Evolutionary conservation across 345 rosid species (phyloP).

Genomic region (Heritiera littoralis): DNA sequence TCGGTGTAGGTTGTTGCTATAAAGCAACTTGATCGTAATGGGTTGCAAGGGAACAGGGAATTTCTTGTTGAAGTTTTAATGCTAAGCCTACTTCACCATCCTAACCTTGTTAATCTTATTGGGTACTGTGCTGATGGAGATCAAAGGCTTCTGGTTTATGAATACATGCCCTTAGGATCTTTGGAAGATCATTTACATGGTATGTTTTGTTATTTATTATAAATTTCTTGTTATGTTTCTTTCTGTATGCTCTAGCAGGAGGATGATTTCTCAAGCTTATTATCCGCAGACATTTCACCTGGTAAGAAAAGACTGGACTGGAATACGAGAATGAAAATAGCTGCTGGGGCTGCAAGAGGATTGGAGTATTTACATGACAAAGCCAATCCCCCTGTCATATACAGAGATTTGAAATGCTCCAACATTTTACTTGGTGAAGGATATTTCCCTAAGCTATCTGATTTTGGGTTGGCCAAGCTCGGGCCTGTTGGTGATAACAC

Average conservation of each 20-base stretch:
- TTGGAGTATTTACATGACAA: conserved; percentile 77
- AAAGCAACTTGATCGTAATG: conserved; percentile 88
- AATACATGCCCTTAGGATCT: conserved; percentile 85
- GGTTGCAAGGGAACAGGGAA: conserved; percentile 87
- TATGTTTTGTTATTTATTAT: conserved; percentile 25
- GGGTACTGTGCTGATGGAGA: conserved; percentile 97
- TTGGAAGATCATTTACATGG: conserved; percentile 88
- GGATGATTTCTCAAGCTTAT: neutral
- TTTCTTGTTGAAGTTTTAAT: conserved; percentile 88
- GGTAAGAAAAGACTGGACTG: conserved; percentile 72
- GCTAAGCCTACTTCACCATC: conserved; percentile 88
- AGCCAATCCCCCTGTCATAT: conserved; percentile 85
- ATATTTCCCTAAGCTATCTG: conserved; percentile 83
- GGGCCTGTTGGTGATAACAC: conserved; percentile 92
- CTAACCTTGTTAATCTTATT: conserved; percentile 77
- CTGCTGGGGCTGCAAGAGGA: conserved; percentile 88
- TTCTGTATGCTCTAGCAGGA: neutral
- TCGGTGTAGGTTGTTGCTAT: conserved; percentile 75
- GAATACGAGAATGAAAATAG: conserved; percentile 89
- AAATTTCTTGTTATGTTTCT: neutral
- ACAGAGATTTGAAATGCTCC: conserved; percentile 81
- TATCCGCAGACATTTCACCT: conserved; percentile 54
- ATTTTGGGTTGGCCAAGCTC: conserved; percentile 87
- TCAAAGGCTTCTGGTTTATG: conserved; percentile 90
- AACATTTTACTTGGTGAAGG: conserved; percentile 78